phyloP scores from a whole-genome alignment of 371 early-diverging fungal species.

The Entomophthora muscae region DNA sequence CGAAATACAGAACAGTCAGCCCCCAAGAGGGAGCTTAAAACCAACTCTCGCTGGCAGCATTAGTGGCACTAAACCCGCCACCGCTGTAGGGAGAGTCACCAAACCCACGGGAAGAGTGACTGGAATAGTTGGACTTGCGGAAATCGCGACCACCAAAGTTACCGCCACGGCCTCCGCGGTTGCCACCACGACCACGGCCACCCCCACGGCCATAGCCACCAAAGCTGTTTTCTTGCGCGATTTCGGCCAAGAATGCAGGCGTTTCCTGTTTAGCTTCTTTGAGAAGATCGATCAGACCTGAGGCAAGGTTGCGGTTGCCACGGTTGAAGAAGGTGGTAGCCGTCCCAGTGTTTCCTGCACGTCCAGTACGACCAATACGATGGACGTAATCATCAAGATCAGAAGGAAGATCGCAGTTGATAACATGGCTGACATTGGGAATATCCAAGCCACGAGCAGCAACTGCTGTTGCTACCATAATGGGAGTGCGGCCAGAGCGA shows the following conservation, averaged over 20 bases:
- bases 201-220: slow-evolving; percentile 46
- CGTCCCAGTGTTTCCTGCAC: slow-evolving; percentile 89
- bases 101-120: not conserved
- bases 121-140: not conserved
- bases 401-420: slow-evolving; percentile 89
- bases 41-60: not conserved
- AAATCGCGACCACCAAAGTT: slow-evolving; percentile 17
- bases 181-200: slow-evolving; percentile 21
- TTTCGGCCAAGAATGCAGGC: slow-evolving; percentile 52
- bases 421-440: slow-evolving; percentile 74
- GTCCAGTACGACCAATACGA: slow-evolving; percentile 98
- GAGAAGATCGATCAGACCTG: slow-evolving; percentile 70
- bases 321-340: slow-evolving; percentile 96
- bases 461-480: slow-evolving; percentile 98
- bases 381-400: slow-evolving; percentile 95
- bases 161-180: slow-evolving; percentile 15
- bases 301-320: slow-evolving; percentile 74
- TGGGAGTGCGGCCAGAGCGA: slow-evolving; percentile 74
- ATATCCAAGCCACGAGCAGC: slow-evolving; percentile 98
- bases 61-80: not conserved
- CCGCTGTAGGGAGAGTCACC: not conserved
- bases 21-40: not conserved
- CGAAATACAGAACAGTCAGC: not conserved
- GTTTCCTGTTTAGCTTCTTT: slow-evolving; percentile 79
- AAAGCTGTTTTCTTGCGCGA: slow-evolving; percentile 33